Evolutionary conservation across 1,139 yeast species (phyloP).

Genomic region (Saccharomyces hybrid): DNA sequence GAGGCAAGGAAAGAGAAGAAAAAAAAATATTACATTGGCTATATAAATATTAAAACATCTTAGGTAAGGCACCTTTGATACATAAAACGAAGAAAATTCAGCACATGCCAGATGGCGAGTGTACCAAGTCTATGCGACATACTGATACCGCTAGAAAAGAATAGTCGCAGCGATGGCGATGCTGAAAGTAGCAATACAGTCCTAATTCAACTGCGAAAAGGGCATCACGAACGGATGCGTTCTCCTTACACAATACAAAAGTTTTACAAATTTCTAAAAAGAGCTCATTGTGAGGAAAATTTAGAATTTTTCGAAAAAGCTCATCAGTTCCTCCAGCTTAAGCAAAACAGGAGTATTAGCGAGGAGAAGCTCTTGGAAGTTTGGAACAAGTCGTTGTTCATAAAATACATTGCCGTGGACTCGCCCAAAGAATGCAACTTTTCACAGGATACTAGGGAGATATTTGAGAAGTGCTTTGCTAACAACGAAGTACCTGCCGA

Average conservation of each 20-base stretch:
- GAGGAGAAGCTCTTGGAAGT: conserved; percentile 7
- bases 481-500: conserved; percentile 15
- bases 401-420: conserved; percentile 20
- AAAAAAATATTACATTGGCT: not conserved
- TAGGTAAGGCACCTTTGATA: not conserved
- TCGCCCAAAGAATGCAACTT: conserved; percentile 29
- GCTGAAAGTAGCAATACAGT: conserved; percentile 6
- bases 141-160: conserved; percentile 4
- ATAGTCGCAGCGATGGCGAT: not conserved
- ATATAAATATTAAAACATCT: not conserved
- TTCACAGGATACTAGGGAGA: conserved; percentile 22
- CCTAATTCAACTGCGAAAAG: not conserved
- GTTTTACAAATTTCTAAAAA: conserved; percentile 21
- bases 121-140: conserved; percentile 17
- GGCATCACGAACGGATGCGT: not conserved
- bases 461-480: conserved; percentile 18
- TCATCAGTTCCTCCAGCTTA: conserved; percentile 8
- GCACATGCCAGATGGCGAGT: conserved; percentile 1
- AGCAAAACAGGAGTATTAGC: conserved; percentile 1
- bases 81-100: not conserved
- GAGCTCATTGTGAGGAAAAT: conserved; percentile 30
- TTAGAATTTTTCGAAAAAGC: conserved; percentile 19
- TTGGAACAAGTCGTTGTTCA: conserved; percentile 24
- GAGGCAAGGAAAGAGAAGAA: not conserved
- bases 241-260: conserved; percentile 15